Evolutionary conservation across 805 yeast species (phyloP), one percentile per base, ranked within the genome.

Genomic region (Wickerhamiella australiensis): DNA sequence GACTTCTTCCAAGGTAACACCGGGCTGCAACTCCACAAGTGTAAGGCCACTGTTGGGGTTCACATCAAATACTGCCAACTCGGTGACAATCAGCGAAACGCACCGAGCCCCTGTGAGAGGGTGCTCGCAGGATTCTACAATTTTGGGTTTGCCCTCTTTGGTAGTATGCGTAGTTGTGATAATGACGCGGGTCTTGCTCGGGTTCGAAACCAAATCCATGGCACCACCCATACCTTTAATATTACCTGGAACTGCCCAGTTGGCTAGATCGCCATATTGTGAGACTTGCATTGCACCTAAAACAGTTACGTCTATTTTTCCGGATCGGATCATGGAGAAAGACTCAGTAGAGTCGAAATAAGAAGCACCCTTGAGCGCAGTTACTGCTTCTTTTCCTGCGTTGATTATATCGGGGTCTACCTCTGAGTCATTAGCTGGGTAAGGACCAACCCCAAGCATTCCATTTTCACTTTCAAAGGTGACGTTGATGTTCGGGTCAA

Each of bases 221-320:
- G 77, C 77, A 15, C 77, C 77, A 22, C 77, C 77, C 72, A 73
- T 74, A 17, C 77, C 77, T 57, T 70, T 72, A 41, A 73, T 68
- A 51, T 67, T 62, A 6, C 77, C 76, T 1, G 78, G 77, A 3
- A 73, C 62, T 22, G 72, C 75, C 76, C 77, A 73, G 58, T 73
- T 73, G 36, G 78, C 77, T 35, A 73, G 65, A 51, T 74, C 77
- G 35, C 77, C 77, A 43, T 53, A 60, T 41, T 65, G 64, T 1
- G 75, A 68, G 5, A 74, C 77, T 57, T 73, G 76, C 60, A 73
- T 64, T 11, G 74, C 77, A 4, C 78, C 78, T 13, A 73, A 61
- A 40, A 73, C 65, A 1, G 76, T 66, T 50, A 71, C 56, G 50
- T 68, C 64, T 38, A 73, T 63, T 53, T 68, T 66, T 7, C 77